Evolutionary conservation across 306 rosid genomes (phyloP).

Genomic region (Malus sieversii): DNA sequence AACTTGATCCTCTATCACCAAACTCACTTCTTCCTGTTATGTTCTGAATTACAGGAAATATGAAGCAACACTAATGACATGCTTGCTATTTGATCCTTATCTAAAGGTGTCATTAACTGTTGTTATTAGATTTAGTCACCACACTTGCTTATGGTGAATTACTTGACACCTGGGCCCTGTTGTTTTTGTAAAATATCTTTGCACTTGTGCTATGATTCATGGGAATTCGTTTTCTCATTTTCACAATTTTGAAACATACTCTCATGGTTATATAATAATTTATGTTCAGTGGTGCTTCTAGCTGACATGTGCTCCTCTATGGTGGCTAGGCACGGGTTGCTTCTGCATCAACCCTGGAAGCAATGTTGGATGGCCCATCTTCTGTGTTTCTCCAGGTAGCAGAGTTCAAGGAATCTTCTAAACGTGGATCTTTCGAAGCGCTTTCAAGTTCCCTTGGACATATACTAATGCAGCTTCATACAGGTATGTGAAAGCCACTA

Average conservation of each 20-base stretch:
- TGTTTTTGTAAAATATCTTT: background rate
- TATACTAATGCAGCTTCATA: slow-evolving; percentile 84
- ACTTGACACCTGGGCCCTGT: background rate
- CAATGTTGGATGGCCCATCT: slow-evolving; percentile 77
- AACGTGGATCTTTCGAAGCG: slow-evolving; percentile 81
- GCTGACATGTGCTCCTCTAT: slow-evolving; percentile 24
- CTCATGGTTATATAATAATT: background rate
- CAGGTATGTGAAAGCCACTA: slow-evolving; percentile 33
- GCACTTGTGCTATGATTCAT: background rate
- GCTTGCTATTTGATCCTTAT: slow-evolving; percentile 83
- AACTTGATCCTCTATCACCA: background rate
- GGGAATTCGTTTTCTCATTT: background rate
- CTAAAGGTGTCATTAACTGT: slow-evolving; percentile 50
- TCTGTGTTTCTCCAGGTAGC: slow-evolving; percentile 82
- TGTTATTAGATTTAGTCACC: slow-evolving; percentile 12
- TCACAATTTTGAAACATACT: background rate
- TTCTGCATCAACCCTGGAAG: slow-evolving; percentile 64
- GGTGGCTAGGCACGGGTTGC: slow-evolving; percentile 59
- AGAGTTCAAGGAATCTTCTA: slow-evolving; percentile 71
- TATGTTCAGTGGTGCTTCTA: slow-evolving; percentile 4
- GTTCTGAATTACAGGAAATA: slow-evolving; percentile 50
- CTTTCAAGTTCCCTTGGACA: slow-evolving; percentile 89
- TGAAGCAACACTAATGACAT: slow-evolving; percentile 83
- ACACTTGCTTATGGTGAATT: background rate
- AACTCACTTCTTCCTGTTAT: slow-evolving; percentile 5